Conservation (phyloP, 164 flowering plant species). For the Buxus sempervirens region DNA sequence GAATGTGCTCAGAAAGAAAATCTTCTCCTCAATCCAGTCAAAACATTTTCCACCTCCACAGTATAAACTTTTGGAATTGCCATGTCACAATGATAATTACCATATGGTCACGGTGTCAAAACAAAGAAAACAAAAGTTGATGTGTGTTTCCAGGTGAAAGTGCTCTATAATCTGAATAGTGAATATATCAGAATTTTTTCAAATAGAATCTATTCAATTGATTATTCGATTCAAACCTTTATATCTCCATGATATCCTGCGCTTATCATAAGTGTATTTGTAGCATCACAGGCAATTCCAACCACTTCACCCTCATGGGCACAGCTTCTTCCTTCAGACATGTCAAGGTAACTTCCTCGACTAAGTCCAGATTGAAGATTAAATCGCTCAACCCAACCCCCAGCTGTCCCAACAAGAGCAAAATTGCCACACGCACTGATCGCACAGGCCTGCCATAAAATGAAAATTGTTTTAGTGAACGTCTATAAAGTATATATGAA, state of each 20-base stretch:
- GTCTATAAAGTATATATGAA: neutral
- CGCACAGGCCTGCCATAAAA: slow-evolving; percentile 58
- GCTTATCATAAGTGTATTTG: slow-evolving; percentile 84
- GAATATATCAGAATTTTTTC: neutral
- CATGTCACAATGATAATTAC: too few relatives aligned
- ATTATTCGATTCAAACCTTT: slow-evolving; percentile 45
- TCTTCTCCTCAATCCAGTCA: too few relatives aligned
- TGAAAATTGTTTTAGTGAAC: slow-evolving; percentile 4
- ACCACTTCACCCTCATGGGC: slow-evolving; percentile 85
- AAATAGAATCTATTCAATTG: neutral
- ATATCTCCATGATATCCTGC: slow-evolving; percentile 91
- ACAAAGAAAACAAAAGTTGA: too few relatives aligned
- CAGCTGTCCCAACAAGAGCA: slow-evolving; percentile 87
- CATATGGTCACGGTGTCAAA: neutral
- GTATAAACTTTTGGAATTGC: too few relatives aligned
- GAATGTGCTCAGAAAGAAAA: too few relatives aligned
- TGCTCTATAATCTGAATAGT: neutral
- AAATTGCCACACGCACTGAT: slow-evolving; percentile 97
- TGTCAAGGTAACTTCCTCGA: slow-evolving; percentile 81
- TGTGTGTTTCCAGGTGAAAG: neutral
- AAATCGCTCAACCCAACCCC: slow-evolving; percentile 96
- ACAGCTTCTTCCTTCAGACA: slow-evolving; percentile 36
- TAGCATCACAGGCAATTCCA: slow-evolving; percentile 93
- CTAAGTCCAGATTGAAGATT: slow-evolving; percentile 97
- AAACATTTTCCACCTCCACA: too few relatives aligned